A percentile compares a stretch with the other conserved stretches of the same genome.
Conservation (phyloP, 805 yeast species). For the Metschnikowia arizonensis region DNA sequence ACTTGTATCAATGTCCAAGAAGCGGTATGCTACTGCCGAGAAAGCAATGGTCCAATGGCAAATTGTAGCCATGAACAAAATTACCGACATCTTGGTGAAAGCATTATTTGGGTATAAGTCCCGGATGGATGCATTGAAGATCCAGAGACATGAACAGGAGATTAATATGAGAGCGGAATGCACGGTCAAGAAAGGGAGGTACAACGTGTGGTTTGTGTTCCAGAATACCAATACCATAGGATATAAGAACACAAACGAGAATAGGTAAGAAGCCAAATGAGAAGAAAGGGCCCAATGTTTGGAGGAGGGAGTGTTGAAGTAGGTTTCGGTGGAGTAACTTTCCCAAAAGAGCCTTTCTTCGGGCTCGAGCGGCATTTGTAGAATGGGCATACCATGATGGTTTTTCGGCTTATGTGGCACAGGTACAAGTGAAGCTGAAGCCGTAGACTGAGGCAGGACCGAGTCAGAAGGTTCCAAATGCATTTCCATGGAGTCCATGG, state of each 20-base stretch:
- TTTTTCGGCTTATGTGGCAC: conserved; percentile 37
- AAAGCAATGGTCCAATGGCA: conserved; percentile 56
- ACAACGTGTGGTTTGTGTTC: conserved; percentile 50
- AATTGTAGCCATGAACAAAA: conserved; percentile 50
- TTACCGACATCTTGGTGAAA: conserved; percentile 61
- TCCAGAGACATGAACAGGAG: conserved; percentile 52
- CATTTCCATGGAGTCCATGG: neutral
- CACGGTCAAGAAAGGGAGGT: conserved; percentile 23
- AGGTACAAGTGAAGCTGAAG: conserved; percentile 18
- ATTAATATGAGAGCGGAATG: conserved; percentile 45
- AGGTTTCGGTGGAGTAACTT: conserved; percentile 71
- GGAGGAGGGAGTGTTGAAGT: conserved; percentile 51
- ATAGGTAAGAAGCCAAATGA: conserved; percentile 47
- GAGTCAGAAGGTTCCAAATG: neutral
- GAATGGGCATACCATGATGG: conserved; percentile 71
- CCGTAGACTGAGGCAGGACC: neutral
- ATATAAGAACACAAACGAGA: conserved; percentile 51
- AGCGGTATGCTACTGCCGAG: conserved; percentile 42
- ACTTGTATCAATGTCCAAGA: conserved; percentile 16
- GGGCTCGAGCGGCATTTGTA: conserved; percentile 61
- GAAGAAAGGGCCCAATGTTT: conserved; percentile 48
- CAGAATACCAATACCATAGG: conserved; percentile 68
- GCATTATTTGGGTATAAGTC: conserved; percentile 71
- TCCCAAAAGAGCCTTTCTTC: conserved; percentile 79
- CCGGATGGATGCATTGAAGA: conserved; percentile 58